Evolutionary conservation across 2,329 filamentous ascomycete species (phyloP), one percentile per base, ranked within the genome.

Genomic region (Cercospora brassicicola): DNA sequence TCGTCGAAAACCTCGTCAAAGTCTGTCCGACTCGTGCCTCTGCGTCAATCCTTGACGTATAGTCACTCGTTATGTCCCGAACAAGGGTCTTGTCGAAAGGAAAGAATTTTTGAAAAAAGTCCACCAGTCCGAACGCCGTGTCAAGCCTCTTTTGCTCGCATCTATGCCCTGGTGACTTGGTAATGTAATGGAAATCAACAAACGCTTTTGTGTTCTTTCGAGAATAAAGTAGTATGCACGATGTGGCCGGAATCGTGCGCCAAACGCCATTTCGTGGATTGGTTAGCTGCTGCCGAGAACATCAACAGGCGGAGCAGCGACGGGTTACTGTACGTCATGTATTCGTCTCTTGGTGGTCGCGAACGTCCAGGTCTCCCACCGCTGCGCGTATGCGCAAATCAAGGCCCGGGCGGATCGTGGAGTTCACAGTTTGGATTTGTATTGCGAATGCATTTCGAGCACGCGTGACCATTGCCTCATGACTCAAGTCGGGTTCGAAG

Each of bases 401-500:
- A 23, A n/a, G 39, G 15, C n/a, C 8, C 11, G 20, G 33, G 30
- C 57, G n/a, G 30, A 39, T 23, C 42, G 20, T 48, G 20, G 9
- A 48, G 36, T 42, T 7, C 36, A 15, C 15, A 42, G 2, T 42
- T n/a, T 42, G 36, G 36, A n/a, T 42, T n/a, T 15, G 36, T n/a
- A 42, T 42, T n/a, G 36, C 36, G 36, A 23, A 18, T 18, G 42
- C 20, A 23, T 48, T 23, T 48, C 42, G 42, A 48, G 42, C 42
- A 48, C 20, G 42, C 20, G 42, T 23, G 20, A 11, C 13, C 20
- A 53, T 36, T 26, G 15, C 11, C 36, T 36, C 70, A 70, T 48
- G 68, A 64, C 60, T 87, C 84, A 71, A 89, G 81, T 72, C 84
- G 82, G 71, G 82, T 79, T 76, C 82, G 84, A 67, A 88, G 78